phyloP scores from a whole-genome alignment of 306 rosid species.

The Lablab purpureus region DNA sequence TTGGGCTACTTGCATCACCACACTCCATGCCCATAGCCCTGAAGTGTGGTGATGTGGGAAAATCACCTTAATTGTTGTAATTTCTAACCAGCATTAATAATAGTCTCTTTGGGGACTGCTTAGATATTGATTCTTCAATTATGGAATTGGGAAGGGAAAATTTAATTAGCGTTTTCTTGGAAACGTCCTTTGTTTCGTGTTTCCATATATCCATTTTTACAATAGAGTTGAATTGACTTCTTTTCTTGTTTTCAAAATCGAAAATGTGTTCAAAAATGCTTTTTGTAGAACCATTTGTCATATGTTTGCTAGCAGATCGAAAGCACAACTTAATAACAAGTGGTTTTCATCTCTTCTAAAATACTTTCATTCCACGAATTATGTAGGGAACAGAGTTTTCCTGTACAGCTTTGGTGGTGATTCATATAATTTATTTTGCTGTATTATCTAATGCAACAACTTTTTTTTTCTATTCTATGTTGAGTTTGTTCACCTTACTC shows the following conservation, averaged over 20 bases:
- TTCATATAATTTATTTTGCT: constrained; percentile 21
- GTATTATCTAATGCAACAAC: background rate
- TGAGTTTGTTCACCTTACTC: constrained; percentile 16
- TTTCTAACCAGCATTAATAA: background rate
- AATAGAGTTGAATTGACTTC: background rate
- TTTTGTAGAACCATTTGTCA: constrained; percentile 26
- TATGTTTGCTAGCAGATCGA: constrained; percentile 20
- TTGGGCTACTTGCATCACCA: background rate
- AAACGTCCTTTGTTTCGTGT: constrained; percentile 16
- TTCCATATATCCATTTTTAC: background rate
- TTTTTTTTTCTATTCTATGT: constrained; percentile 17
- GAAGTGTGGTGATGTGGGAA: background rate
- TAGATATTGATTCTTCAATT: constrained; percentile 41
- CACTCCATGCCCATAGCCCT: background rate
- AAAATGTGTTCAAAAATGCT: constrained; percentile 16
- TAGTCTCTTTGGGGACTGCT: background rate
- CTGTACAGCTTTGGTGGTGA: background rate
- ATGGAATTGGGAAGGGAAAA: constrained; percentile 11
- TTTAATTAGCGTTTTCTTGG: background rate
- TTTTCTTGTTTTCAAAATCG: constrained; percentile 24
- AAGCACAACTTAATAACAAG: constrained; percentile 6
- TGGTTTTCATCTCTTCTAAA: constrained; percentile 12
- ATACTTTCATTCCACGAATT: constrained; percentile 24
- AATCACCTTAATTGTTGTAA: background rate
- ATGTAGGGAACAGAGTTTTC: constrained; percentile 23